A percentile compares a stretch with the other conserved stretches of the same genome.
Evolutionary conservation across 169 alveolate genomes (phyloP).

Genomic region (Plasmodium yoelii): DNA sequence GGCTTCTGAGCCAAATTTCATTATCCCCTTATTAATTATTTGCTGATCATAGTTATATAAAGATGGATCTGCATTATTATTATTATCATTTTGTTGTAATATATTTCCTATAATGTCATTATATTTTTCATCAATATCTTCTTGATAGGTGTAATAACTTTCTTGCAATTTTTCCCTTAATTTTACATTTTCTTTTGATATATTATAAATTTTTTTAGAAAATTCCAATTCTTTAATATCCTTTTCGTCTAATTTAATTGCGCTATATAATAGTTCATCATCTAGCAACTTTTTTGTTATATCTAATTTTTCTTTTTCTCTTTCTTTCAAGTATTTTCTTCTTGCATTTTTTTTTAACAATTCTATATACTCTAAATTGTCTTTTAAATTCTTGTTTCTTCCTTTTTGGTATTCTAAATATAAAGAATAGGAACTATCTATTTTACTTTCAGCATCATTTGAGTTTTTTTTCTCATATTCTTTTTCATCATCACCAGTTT

Average conservation of each 20-base stretch:
- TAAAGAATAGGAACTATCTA: conserved; percentile 6
- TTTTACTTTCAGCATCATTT: conserved; percentile 5
- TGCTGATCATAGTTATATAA: conserved; percentile 61
- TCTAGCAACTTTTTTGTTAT: conserved; percentile 94
- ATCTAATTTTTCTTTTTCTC: conserved; percentile 93
- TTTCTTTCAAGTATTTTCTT: conserved; percentile 93
- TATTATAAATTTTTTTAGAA: conserved; percentile 89
- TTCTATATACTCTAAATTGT: conserved; percentile 81
- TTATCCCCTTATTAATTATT: conserved; percentile 57
- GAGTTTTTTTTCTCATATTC: neutral
- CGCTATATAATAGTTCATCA: conserved; percentile 90
- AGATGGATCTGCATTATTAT: conserved; percentile 30
- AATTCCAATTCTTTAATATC: conserved; percentile 85
- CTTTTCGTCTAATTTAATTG: conserved; percentile 79
- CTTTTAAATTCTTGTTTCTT: conserved; percentile 80
- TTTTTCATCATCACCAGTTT: conserved; percentile 23
- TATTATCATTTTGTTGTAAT: conserved; percentile 43
- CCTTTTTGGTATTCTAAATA: conserved; percentile 81
- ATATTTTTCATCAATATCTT: conserved; percentile 92
- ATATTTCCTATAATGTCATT: conserved; percentile 67
- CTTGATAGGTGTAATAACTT: conserved; percentile 85
- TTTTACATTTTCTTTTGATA: conserved; percentile 91
- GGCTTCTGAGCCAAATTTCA: conserved; percentile 59
- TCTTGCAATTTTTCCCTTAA: conserved; percentile 87
- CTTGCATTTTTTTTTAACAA: conserved; percentile 89